Conservation (phyloP, 73 alveolate species). For the Paramecium sexaurelia region DNA sequence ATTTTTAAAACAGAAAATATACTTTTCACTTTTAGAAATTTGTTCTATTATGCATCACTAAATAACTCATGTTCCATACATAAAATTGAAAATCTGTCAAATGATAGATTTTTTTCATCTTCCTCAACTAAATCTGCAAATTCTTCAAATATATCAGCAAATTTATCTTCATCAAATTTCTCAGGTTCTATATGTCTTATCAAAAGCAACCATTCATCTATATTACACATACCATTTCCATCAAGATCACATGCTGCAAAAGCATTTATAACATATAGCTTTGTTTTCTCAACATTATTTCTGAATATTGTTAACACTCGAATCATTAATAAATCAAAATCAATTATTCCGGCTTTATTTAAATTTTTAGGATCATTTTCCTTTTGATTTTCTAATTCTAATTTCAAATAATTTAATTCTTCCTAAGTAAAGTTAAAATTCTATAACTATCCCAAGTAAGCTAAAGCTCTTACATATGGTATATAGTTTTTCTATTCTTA, state of each 20-base stretch:
- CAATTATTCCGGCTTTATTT: conserved; percentile 52
- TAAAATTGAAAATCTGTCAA: conserved; percentile 60
- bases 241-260: conserved; percentile 65
- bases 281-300: conserved; percentile 58
- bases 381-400: conserved; percentile 46
- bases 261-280: conserved; percentile 58
- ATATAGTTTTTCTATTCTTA: conserved; percentile 32
- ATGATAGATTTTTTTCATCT: conserved; percentile 61
- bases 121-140: conserved; percentile 61
- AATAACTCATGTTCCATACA: conserved; percentile 64
- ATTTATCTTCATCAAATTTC: conserved; percentile 61
- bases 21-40: conserved; percentile 44
- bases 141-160: conserved; percentile 54
- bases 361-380: conserved; percentile 59
- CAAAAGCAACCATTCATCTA: conserved; percentile 63
- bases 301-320: conserved; percentile 23
- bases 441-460: conserved; percentile 36
- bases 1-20: neutral
- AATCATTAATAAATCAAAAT: conserved; percentile 58
- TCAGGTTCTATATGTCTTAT: conserved; percentile 64
- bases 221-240: conserved; percentile 64
- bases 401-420: conserved; percentile 44
- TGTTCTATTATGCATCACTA: conserved; percentile 58
- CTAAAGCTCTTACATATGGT: conserved; percentile 49
- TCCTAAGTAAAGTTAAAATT: conserved; percentile 7